Evolutionary conservation across 139 green algal species (phyloP).

Genomic region (Raphidocelis subcapitata): DNA sequence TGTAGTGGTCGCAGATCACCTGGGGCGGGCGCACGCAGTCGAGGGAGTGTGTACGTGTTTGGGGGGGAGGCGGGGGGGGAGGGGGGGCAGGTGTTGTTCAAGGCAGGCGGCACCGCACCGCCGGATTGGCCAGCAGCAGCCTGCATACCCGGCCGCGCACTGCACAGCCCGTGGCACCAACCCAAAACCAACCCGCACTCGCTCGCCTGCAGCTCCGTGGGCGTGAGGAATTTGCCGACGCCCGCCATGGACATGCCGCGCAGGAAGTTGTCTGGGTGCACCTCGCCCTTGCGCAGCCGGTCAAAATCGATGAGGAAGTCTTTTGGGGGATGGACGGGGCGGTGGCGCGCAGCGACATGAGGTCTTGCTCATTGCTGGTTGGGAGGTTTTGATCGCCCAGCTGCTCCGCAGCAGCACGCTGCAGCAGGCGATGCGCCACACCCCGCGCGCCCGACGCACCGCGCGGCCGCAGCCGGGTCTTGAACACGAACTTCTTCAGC

Average conservation of each 20-base stretch:
- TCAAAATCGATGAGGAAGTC: constrained; percentile 70
- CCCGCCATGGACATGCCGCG: constrained; percentile 44
- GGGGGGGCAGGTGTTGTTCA: too few relatives aligned
- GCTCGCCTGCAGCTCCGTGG: constrained; percentile 49
- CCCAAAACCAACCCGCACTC: too few relatives aligned
- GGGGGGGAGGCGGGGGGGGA: too few relatives aligned
- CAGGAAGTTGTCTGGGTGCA: constrained; percentile 68
- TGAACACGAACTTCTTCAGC: constrained; percentile 68
- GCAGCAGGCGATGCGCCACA: background rate
- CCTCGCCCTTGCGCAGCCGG: constrained; percentile 59
- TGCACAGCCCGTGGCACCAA: too few relatives aligned
- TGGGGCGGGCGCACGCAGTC: too few relatives aligned
- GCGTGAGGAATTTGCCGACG: constrained; percentile 53
- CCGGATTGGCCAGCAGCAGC: too few relatives aligned
- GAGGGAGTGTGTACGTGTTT: too few relatives aligned
- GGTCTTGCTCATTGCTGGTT: background rate
- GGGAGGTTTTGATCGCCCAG: background rate
- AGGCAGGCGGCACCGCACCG: too few relatives aligned
- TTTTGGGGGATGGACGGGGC: constrained; percentile 6
- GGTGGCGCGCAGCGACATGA: background rate
- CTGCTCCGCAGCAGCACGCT: background rate
- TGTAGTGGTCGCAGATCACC: constrained; percentile 57
- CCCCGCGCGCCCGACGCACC: background rate
- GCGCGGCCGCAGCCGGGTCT: constrained; percentile 51
- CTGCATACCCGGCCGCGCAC: too few relatives aligned